Base-by-base conservation (phyloP, 169 alveolate genomes). In the Plasmodium gonderi region DNA sequence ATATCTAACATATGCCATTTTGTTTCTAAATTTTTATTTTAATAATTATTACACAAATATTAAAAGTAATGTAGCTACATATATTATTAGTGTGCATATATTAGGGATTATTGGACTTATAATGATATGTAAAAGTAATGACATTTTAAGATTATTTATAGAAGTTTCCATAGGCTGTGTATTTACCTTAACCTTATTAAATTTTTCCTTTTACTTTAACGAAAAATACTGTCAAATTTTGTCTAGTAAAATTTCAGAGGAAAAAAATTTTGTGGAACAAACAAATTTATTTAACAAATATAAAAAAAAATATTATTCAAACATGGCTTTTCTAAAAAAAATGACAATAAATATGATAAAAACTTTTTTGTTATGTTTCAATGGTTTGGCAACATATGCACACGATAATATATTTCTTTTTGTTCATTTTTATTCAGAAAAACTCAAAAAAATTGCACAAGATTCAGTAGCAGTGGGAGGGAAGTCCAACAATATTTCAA, bases 11-110 rank as follows among this genome's bases (percentile, higher is more conserved):
- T 85, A 85, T 51, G 92, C 92, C 1, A n/a, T 85, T 45, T 69
- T 85, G 9, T 85, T 85, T 85, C 65, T 85, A 85, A 85, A 85
- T 74, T 85, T 85, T 75, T 85, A 85, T 72, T 85, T 85, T 33
- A 72, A 26, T 12, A 85, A 85, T 51, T 85, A 85, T 74, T 85
- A 77, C 42, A 85, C 64, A 36, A 85, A 85, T 85, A 77, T 85
- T 1, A 85, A 85, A 36, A 75, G 92, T 42, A 75, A 33, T 42
- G 92, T 85, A 6, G 92, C 92, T 0, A 85, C 85, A 1, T 49
- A 85, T 38, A 36, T 85, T 14, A 85, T 85, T 26, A 85, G 87
- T 49, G 60, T 85, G 4, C 92, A 85, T 38, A 75, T 85, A 72
- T 26, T 85, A 29, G 92, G 79, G 12, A 8, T 74, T 40, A 74